Conservation (phyloP, 441 rosid species). For the Metrosideros polymorpha region DNA sequence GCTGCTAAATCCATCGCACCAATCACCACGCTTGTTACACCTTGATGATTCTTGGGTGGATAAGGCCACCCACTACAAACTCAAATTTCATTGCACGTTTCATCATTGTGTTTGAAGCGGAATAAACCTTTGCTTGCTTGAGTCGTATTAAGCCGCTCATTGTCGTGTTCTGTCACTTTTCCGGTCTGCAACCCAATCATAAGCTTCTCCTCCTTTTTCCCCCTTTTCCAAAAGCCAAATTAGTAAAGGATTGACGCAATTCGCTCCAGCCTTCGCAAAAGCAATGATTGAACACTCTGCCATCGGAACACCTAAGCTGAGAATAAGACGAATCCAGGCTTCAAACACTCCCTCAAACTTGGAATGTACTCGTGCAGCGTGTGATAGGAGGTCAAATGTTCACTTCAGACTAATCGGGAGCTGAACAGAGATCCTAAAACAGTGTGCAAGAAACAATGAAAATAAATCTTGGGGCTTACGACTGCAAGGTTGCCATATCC, state of each 20-base stretch:
- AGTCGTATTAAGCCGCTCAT: background rate
- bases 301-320: background rate
- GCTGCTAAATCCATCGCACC: background rate
- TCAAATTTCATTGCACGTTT: background rate
- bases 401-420: background rate
- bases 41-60: background rate
- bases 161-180: background rate
- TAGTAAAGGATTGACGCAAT: background rate
- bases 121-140: background rate
- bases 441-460: background rate
- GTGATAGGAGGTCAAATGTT: background rate
- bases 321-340: background rate
- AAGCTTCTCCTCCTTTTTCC: background rate
- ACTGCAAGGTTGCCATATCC: background rate
- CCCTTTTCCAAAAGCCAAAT: background rate
- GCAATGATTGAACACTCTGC: background rate
- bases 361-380: background rate
- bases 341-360: background rate
- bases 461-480: background rate
- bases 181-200: background rate
- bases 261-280: background rate
- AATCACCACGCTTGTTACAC: background rate
- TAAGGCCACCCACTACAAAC: background rate
- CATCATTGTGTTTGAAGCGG: background rate
- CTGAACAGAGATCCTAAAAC: background rate